Percentiles rank a stretch among this genome's conserved stretches.
Conservation (phyloP, 1,284 basidiomycete species). For the Puccinia triticina region DNA sequence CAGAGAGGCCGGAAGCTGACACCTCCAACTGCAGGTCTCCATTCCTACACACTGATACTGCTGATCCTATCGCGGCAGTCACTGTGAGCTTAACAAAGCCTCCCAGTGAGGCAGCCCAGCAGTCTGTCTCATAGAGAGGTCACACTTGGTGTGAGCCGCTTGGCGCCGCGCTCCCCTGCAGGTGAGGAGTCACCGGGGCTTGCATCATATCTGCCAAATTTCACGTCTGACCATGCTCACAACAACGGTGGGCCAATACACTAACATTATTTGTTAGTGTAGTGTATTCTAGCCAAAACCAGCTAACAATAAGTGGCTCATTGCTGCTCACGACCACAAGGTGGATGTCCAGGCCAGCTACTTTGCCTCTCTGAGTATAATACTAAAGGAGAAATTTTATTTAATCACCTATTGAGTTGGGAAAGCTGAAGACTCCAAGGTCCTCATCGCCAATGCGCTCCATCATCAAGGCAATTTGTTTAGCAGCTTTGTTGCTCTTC, state of each 20-base stretch:
- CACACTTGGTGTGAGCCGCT: no score
- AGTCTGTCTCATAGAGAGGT: no score
- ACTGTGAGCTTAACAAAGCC: no score
- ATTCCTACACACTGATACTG: slow-evolving; percentile 81
- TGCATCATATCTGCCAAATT: slow-evolving; percentile 65
- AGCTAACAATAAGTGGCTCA: no score
- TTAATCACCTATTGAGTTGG: slow-evolving; percentile 82
- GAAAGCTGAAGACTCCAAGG: slow-evolving; percentile 82
- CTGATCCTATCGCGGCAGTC: slow-evolving; percentile 65
- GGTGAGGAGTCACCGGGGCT: slow-evolving; percentile 53
- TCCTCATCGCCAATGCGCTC: slow-evolving; percentile 72
- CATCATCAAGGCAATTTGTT: slow-evolving; percentile 95
- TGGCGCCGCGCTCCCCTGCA: no score
- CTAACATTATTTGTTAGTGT: no score
- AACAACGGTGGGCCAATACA: no score
- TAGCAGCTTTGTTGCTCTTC: slow-evolving; percentile 81
- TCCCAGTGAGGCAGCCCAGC: no score
- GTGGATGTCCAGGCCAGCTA: slow-evolving; percentile 94
- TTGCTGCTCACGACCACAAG: slow-evolving; percentile 55
- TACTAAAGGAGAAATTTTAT: slow-evolving; percentile 91
- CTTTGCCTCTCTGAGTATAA: slow-evolving; percentile 81
- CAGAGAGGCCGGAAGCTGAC: no score
- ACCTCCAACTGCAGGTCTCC: slow-evolving; percentile 63
- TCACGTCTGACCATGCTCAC: slow-evolving; percentile 10
- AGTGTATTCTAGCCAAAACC: no score